Base-by-base conservation (phyloP, 2,329 filamentous ascomycete species). In the Sporothrix euskadiensis region DNA sequence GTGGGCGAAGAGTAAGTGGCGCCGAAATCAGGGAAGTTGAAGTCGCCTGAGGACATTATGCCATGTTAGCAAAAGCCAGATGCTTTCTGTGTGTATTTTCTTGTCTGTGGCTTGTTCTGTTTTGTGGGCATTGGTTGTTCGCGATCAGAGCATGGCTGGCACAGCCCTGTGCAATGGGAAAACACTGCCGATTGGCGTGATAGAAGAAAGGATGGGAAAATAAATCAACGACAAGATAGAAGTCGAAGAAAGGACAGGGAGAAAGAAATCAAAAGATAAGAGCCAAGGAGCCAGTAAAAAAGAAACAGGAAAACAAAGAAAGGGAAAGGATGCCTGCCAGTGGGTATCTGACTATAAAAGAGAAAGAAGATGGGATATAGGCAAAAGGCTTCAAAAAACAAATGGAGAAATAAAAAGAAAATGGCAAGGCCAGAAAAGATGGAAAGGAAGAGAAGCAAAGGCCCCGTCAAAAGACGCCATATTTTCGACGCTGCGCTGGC, bases 41-140 rank as follows among this genome's bases (percentile, higher is more conserved):
- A 89, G 76, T 89, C 87, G 81, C 85, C 87, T 89, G 84, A 79
- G 80, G 83, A 81, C 85, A 85, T 86, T 79, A 79, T 83, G 78
- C 80, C 79, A 82, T 83, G 80, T 85, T 81, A 85, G 82, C 82
- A 76, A 76, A 77, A 77, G 76, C 44, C 35, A 66, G 39, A 47
- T 10, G 66, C 70, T 19, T 74, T 44, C 12, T 14, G 49, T 69
- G 52, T 32, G 63, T n/a, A 0, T 12, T 65, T 6, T 14, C 8
- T 26, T 56, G 22, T 47, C 3, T 35, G 65, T n/a, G 16, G 44
- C 65, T 44, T 68, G 65, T 49, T 68, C 65, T 68, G 65, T 52
- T 49, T 14, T 49, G 69, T 49, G 52, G 32, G 41, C 19, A n/a
- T 26, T 49, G 32, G 35, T 32, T 56, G 47, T 26, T 59, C 16